Conservation (phyloP, 192 early-diverging fungal species). For the Mortierella claussenii region DNA sequence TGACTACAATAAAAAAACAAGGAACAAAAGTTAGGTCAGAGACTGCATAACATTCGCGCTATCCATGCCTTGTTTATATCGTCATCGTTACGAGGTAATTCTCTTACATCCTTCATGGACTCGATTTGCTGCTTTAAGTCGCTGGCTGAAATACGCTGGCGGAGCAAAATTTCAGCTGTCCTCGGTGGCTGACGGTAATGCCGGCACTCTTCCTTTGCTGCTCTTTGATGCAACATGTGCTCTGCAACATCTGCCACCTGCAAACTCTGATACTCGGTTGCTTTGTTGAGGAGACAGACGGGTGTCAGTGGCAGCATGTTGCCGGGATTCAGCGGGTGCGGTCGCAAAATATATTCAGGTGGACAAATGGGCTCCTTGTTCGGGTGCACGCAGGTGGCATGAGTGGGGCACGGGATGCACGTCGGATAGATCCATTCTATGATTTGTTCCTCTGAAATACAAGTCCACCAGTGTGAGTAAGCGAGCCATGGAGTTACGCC, state of each 20-base stretch:
- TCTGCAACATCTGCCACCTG: conserved; percentile 37
- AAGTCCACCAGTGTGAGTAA: too few relatives aligned
- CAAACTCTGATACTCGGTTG: conserved; percentile 33
- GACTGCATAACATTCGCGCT: too few relatives aligned
- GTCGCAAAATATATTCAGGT: conserved; percentile 24
- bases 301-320: conserved; percentile 40
- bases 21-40: background rate
- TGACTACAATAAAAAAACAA: conserved; percentile 10
- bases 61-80: too few relatives aligned
- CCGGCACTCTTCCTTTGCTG: conserved; percentile 34
- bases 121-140: conserved; percentile 25
- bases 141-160: conserved; percentile 19
- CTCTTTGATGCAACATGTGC: conserved; percentile 19
- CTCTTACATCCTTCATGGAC: conserved; percentile 38
- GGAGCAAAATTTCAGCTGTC: conserved; percentile 4
- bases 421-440: conserved; percentile 33
- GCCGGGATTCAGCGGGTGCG: conserved; percentile 37
- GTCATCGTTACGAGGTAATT: background rate
- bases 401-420: conserved; percentile 55
- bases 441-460: conserved; percentile 7
- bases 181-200: conserved; percentile 9
- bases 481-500: too few relatives aligned
- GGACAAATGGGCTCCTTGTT: conserved; percentile 19
- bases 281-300: conserved; percentile 39
- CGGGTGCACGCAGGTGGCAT: conserved; percentile 23